These are phyloP conservation scores for Fusarium nodosum DNA, from an alignment of 2,329 filamentous ascomycete genomes.

Conservation along the genomic window DNA sequence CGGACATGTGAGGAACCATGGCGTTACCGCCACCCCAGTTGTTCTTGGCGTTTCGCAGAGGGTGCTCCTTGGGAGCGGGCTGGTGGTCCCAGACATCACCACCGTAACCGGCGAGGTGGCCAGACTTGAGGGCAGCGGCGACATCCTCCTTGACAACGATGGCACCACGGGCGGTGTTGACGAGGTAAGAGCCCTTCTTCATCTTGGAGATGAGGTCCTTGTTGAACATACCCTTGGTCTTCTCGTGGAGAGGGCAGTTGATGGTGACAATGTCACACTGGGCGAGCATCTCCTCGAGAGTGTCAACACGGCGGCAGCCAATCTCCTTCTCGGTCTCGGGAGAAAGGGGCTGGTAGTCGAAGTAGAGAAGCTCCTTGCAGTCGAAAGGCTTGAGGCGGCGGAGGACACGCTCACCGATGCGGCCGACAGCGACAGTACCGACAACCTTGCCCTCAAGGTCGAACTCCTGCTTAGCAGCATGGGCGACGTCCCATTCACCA, in stretches of 20 bases:
- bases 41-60: slow-evolving; percentile 92
- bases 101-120: slow-evolving; percentile 90
- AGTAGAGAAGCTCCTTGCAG: slow-evolving; percentile 99
- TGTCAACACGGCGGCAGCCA: slow-evolving; percentile 89
- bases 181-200: slow-evolving; percentile 97
- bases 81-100: slow-evolving; percentile 98
- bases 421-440: slow-evolving; percentile 95
- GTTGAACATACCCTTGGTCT: slow-evolving; percentile 96
- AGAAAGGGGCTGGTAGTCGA: slow-evolving; percentile 95
- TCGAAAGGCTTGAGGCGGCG: slow-evolving; percentile 96
- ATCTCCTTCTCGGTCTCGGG: slow-evolving; percentile 94
- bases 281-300: slow-evolving; percentile 90
- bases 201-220: slow-evolving; percentile 99
- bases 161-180: slow-evolving; percentile 98
- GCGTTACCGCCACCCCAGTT: slow-evolving; percentile 97
- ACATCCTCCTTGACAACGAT: slow-evolving; percentile 99
- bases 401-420: slow-evolving; percentile 97
- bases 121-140: slow-evolving; percentile 89
- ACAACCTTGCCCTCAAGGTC: slow-evolving; percentile 98
- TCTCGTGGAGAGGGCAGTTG: slow-evolving; percentile 99
- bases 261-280: slow-evolving; percentile 99
- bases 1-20: slow-evolving; percentile 99
- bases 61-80: slow-evolving; percentile 93
- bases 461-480: slow-evolving; percentile 97
- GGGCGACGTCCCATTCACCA: slow-evolving; percentile 96